Evolutionary conservation across 768 basidiomycete genomes (phyloP).

Genomic region (Gelatoporia subvermispora): DNA sequence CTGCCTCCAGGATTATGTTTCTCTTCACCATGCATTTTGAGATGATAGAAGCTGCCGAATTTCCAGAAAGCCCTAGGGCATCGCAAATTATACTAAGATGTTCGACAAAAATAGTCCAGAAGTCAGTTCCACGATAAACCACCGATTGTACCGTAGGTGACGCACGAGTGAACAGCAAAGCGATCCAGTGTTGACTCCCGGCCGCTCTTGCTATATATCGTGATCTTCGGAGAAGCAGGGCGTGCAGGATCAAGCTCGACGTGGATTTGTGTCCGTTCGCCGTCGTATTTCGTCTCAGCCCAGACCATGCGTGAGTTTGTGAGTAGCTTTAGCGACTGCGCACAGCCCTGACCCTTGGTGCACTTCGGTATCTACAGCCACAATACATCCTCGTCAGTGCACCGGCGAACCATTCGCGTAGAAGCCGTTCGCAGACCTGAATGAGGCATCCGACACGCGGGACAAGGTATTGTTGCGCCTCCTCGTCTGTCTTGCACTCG

Average conservation of each 20-base stretch:
- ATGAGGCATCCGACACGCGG: conserved; percentile 59
- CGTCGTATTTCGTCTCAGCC: conserved; percentile 94
- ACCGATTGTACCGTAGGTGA: too few relatives aligned
- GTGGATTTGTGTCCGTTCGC: conserved; percentile 93
- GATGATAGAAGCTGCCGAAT: neutral
- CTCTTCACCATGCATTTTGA: conserved; percentile 5
- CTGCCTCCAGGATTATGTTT: conserved; percentile 64
- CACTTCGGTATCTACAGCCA: conserved; percentile 71
- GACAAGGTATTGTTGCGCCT: conserved; percentile 27
- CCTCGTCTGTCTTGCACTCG: conserved; percentile 15
- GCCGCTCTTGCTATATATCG: conserved; percentile 85
- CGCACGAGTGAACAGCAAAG: conserved; percentile 50
- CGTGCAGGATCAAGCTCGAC: conserved; percentile 41
- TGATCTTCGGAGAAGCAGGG: conserved; percentile 45
- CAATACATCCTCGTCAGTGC: too few relatives aligned
- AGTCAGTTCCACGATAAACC: too few relatives aligned
- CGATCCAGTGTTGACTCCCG: conserved; percentile 80
- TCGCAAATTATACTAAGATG: conserved; percentile 49
- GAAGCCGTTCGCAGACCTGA: conserved; percentile 36
- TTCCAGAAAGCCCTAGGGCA: conserved; percentile 44
- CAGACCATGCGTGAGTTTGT: conserved; percentile 46
- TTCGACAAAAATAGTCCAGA: too few relatives aligned
- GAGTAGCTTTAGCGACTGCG: conserved; percentile 49
- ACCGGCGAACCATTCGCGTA: neutral
- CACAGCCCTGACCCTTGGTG: conserved; percentile 60